A percentile compares a stretch with the other conserved stretches of the same genome.
phyloP scores from a whole-genome alignment of 257 asterid species.

The Perilla frutescens region DNA sequence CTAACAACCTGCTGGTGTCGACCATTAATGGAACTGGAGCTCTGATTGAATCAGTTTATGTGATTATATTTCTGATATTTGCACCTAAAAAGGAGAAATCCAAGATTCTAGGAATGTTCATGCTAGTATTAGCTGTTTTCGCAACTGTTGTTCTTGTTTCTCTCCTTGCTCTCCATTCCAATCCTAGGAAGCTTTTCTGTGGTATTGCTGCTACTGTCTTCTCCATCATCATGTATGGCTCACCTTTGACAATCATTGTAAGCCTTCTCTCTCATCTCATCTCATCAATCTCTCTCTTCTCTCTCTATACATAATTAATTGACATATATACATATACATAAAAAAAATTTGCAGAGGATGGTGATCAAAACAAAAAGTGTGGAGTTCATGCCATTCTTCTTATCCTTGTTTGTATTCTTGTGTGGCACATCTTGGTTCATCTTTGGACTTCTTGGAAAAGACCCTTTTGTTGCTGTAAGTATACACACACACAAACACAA shows the following conservation, averaged over 20 bases:
- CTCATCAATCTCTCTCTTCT: neutral
- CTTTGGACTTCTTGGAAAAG: slow-evolving; percentile 77
- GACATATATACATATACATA: too few relatives aligned
- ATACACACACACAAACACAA: neutral
- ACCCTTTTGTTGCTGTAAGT: slow-evolving; percentile 86
- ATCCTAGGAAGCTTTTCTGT: slow-evolving; percentile 61
- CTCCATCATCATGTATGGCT: slow-evolving; percentile 87
- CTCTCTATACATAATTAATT: neutral
- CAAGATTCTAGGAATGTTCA: slow-evolving; percentile 58
- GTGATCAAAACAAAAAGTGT: slow-evolving; percentile 85
- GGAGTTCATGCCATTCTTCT: slow-evolving; percentile 87
- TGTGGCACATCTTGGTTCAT: slow-evolving; percentile 83
- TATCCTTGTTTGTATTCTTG: slow-evolving; percentile 72
- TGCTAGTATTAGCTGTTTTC: slow-evolving; percentile 50
- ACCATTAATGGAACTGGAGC: slow-evolving; percentile 80
- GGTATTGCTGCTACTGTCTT: slow-evolving; percentile 79
- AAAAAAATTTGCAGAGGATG: slow-evolving; percentile 62
- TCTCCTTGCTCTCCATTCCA: slow-evolving; percentile 68
- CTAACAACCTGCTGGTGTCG: slow-evolving; percentile 73
- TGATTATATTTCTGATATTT: slow-evolving; percentile 57
- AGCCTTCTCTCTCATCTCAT: slow-evolving; percentile 19
- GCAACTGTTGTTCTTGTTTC: slow-evolving; percentile 61
- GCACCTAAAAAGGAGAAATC: slow-evolving; percentile 65
- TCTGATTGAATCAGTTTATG: slow-evolving; percentile 59
- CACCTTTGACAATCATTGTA: slow-evolving; percentile 80